Evolutionary conservation across 2,329 filamentous ascomycete species (phyloP).

Genomic region (Plenodomus tracheiphilus): DNA sequence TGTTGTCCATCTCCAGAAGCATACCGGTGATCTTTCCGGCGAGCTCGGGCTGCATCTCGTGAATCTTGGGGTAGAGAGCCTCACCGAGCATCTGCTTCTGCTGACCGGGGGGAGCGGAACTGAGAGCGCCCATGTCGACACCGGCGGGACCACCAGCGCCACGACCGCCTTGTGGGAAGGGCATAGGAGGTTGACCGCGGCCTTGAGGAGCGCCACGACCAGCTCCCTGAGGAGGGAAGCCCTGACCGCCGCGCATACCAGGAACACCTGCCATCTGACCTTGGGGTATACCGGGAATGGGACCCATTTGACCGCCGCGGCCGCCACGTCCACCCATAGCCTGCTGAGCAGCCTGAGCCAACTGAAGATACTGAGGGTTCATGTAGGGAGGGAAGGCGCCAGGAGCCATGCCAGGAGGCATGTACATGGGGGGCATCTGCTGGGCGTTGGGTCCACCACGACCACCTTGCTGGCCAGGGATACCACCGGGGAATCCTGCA

Average conservation of each 20-base stretch:
- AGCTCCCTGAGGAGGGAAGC: constrained; percentile 44
- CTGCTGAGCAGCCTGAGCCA: constrained; percentile 73
- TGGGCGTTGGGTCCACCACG: constrained; percentile 77
- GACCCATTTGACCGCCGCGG: constrained; percentile 63
- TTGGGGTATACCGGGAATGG: constrained; percentile 71
- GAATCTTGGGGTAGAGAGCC: constrained; percentile 97
- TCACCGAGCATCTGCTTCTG: constrained; percentile 99
- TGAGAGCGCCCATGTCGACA: constrained; percentile 57
- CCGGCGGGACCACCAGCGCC: constrained; percentile 34
- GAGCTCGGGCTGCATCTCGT: constrained; percentile 88
- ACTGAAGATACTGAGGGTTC: constrained; percentile 78
- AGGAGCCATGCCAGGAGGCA: constrained; percentile 67
- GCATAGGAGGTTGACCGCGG: constrained; percentile 36
- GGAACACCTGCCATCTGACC: constrained; percentile 62
- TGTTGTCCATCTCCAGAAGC: constrained; percentile 99
- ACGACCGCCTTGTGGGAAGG: constrained; percentile 39
- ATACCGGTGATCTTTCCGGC: constrained; percentile 99
- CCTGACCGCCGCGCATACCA: constrained; percentile 48
- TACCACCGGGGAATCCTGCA: constrained; percentile 79
- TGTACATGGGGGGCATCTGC: constrained; percentile 85
- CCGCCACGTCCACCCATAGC: constrained; percentile 55
- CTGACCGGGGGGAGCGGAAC: constrained; percentile 64
- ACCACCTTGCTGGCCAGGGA: constrained; percentile 81
- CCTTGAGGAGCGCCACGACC: constrained; percentile 39
- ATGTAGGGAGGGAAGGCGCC: constrained; percentile 72